Evolutionary conservation across 306 rosid species (phyloP), one percentile per base, ranked within the genome.

Genomic region (Citrullus mucosospermus): DNA sequence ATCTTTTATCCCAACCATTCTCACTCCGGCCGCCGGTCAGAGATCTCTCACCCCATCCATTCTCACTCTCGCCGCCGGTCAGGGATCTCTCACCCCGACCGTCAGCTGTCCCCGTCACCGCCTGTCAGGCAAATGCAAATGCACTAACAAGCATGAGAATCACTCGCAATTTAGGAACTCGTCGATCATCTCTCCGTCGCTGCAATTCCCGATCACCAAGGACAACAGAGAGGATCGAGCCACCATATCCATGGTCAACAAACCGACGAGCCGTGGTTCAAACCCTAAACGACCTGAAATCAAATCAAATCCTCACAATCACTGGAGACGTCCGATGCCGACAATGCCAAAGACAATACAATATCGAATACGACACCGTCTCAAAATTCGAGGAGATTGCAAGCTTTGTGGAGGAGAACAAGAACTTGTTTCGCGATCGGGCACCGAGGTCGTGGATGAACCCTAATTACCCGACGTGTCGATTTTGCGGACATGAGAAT

Each of bases 201-300:
- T 34, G 44, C 46, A 63, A 63, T 16, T 34, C 70, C 6, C 70
- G 13, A 63, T 2, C 6, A 6, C 57, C 57, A 6, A 53, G 8
- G 22, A 7, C 1, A 0, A 34, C 5, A 0, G 46, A 43, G 4
- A 79, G 25, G 0, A 38, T 90, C 16, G 70, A 83, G 0, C 16
- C 81, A 0, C 90, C 89, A 0, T 92, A 80, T 9, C 84, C 78
- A 0, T 92, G 97, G 97, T 96, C 96, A 1, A 83, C 91, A 0
- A 15, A 79, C 3, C 72, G 8, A 0, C 81, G 87, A 1, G 91
- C 91, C 8, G 71, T 3, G 0, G 51, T 89, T 3, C 83, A 87
- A 13, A 43, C 4, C 4, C 63, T 67, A 6, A 4, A 22, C 0
- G n/a, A 79, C 41, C 39, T 92, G 1, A 0, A 5, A 13, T 2